These are phyloP conservation scores for Besnoitia besnoiti DNA, from an alignment of 169 alveolate genomes.

Conservation along the genomic window DNA sequence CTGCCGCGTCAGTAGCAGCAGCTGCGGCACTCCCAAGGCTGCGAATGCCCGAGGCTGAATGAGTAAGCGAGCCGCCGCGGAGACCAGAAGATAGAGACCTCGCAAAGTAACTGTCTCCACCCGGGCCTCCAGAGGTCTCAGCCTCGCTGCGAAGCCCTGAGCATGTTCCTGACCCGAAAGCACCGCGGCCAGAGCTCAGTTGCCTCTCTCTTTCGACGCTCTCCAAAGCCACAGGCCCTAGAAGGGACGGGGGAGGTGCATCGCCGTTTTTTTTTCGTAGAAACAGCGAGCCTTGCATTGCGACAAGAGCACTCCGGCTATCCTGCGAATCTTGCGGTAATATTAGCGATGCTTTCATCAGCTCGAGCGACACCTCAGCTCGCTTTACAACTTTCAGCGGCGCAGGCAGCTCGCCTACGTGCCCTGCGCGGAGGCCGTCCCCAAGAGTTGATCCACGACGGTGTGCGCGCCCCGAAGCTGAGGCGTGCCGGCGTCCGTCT, in stretches of 20 bases:
- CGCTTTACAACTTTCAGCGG: slow-evolving; percentile 11
- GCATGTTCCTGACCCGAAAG: not conserved
- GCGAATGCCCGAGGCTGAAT: not conserved
- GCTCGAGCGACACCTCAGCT: not conserved
- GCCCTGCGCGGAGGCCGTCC: too few relatives aligned
- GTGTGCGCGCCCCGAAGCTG: too few relatives aligned
- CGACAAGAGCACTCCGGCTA: not conserved
- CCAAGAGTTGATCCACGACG: too few relatives aligned
- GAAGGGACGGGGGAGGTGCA: not conserved
- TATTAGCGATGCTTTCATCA: not conserved
- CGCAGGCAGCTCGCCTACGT: not conserved
- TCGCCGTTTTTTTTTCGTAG: not conserved
- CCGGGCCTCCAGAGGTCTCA: not conserved
- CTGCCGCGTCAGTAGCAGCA: not conserved
- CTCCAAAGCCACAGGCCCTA: not conserved
- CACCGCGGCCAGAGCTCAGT: not conserved
- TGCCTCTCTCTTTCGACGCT: not conserved
- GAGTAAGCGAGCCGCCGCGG: not conserved
- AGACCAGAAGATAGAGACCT: not conserved
- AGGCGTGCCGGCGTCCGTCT: too few relatives aligned
- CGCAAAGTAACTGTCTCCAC: not conserved
- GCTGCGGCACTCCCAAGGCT: not conserved
- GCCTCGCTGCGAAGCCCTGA: not conserved
- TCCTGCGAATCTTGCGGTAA: not conserved
- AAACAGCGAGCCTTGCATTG: not conserved